Evolutionary conservation across 2,329 filamentous ascomycete species (phyloP).

Genomic region (Sclerotinia minor): DNA sequence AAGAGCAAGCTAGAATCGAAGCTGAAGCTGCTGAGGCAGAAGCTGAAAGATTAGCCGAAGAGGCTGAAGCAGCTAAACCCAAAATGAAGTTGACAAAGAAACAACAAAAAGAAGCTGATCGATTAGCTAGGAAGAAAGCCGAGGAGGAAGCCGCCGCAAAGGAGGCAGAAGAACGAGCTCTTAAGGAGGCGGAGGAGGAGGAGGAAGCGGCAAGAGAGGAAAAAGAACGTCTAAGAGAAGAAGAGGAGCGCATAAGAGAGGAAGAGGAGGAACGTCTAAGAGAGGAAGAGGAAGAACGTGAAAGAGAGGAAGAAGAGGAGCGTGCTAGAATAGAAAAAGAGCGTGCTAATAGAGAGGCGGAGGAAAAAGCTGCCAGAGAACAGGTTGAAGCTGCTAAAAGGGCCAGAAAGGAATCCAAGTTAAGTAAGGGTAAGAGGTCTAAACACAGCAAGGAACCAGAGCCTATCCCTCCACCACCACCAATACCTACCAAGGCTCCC

Average conservation of each 20-base stretch:
- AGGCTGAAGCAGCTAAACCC: slow-evolving; percentile 40
- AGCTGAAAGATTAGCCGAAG: slow-evolving; percentile 38
- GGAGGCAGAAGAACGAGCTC: slow-evolving; percentile 43
- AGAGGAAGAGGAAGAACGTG: slow-evolving; percentile 44
- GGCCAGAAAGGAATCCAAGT: slow-evolving; percentile 42
- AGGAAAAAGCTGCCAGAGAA: slow-evolving; percentile 43
- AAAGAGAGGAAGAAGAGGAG: slow-evolving; percentile 45
- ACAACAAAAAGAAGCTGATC: slow-evolving; percentile 52
- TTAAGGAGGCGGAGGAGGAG: slow-evolving; percentile 44
- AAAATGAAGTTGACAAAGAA: slow-evolving; percentile 49
- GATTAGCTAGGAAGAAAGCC: slow-evolving; percentile 47
- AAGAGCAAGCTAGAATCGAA: slow-evolving; percentile 45
- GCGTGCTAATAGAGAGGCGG: slow-evolving; percentile 39
- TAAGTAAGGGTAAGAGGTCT: slow-evolving; percentile 44
- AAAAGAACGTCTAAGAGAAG: slow-evolving; percentile 44
- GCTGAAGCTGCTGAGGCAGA: slow-evolving; percentile 40
- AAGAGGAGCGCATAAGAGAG: slow-evolving; percentile 44
- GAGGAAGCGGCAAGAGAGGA: slow-evolving; percentile 43
- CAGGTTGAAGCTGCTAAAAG: slow-evolving; percentile 42
- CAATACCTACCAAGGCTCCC: slow-evolving; percentile 14
- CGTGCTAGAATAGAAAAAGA: slow-evolving; percentile 44
- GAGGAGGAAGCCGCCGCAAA: slow-evolving; percentile 43
- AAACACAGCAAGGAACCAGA: slow-evolving; percentile 36
- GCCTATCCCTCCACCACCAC: slow-evolving; percentile 20
- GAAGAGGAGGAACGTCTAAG: too few relatives aligned